These are phyloP conservation scores for Westerdykella aurantiaca DNA, from an alignment of 2,329 filamentous ascomycete genomes.

Conservation along the genomic window DNA sequence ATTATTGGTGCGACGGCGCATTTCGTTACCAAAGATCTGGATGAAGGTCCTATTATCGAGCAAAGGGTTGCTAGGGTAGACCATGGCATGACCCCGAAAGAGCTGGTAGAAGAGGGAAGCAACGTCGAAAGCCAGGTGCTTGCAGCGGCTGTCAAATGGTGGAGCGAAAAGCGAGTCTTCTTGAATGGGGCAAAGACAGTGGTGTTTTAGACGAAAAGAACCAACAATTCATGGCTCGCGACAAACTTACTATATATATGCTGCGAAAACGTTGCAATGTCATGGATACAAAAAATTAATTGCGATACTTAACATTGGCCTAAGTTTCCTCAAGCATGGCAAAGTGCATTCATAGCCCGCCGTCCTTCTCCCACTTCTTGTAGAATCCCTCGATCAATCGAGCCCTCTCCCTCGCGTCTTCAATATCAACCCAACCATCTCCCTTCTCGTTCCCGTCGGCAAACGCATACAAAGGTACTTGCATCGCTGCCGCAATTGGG, in stretches of 20 bases:
- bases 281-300: too few relatives aligned
- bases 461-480: constrained; percentile 16
- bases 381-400: constrained; percentile 13
- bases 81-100: constrained; percentile 69
- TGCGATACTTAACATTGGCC: too few relatives aligned
- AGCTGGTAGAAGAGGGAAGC: constrained; percentile 71
- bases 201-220: constrained; percentile 49
- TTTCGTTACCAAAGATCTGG: constrained; percentile 78
- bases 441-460: constrained; percentile 13
- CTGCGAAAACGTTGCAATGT: too few relatives aligned
- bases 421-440: constrained; percentile 22
- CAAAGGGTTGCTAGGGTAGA: constrained; percentile 73
- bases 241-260: too few relatives aligned
- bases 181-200: constrained; percentile 76
- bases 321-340: too few relatives aligned
- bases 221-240: too few relatives aligned
- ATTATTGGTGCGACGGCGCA: constrained; percentile 83
- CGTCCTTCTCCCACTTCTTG: constrained; percentile 1
- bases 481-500: constrained; percentile 14
- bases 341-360: too few relatives aligned
- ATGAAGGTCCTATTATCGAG: constrained; percentile 85
- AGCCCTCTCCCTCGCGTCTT: constrained; percentile 20
- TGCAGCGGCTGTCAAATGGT: constrained; percentile 77
- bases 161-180: constrained; percentile 70
- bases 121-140: constrained; percentile 81